Evolutionary conservation across 2,329 filamentous ascomycete species (phyloP).

Genomic region (Geoglossum cookeanum): DNA sequence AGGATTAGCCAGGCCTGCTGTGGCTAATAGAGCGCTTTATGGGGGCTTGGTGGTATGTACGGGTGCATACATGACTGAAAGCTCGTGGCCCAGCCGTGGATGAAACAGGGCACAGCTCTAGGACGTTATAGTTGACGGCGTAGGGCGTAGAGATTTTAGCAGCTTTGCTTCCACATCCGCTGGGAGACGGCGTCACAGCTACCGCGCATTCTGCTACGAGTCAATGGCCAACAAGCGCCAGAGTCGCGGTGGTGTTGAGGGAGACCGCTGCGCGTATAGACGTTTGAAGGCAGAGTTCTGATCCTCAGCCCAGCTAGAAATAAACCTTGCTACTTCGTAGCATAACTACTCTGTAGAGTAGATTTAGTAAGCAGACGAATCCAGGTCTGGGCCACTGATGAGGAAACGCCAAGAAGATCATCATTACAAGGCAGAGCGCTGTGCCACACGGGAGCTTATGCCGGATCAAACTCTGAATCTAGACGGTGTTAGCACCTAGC

Average conservation of each 20-base stretch:
- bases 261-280: no score
- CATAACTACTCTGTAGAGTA: not conserved
- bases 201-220: not conserved
- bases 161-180: not conserved
- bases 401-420: not conserved
- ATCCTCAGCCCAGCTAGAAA: no score
- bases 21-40: not conserved
- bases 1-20: not conserved
- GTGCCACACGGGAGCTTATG: not conserved
- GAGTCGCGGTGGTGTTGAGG: not conserved
- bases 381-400: not conserved
- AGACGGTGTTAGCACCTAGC: not conserved
- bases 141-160: not conserved
- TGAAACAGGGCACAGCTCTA: not conserved
- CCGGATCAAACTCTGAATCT: not conserved
- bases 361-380: not conserved
- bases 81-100: not conserved
- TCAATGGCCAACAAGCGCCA: not conserved
- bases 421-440: not conserved
- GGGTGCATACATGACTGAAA: no score
- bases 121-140: not conserved
- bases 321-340: not conserved
- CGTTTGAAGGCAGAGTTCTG: no score
- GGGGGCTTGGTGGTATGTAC: no score
- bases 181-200: not conserved